These are phyloP conservation scores for Russula emetica DNA, from an alignment of 768 basidiomycete species.

Conservation along the genomic window DNA sequence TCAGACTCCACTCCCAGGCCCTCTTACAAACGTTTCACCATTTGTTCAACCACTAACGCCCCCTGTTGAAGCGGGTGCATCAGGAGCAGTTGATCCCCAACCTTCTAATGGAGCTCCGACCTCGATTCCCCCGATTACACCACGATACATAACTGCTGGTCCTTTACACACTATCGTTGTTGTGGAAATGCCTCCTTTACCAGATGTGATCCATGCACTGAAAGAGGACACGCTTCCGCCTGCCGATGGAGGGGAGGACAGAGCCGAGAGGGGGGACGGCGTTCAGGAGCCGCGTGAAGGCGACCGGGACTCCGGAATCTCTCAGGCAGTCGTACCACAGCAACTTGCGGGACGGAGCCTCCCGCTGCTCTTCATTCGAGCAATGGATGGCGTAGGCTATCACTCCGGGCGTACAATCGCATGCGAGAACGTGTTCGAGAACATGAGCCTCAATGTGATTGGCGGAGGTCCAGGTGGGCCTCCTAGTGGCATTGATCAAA, in stretches of 20 bases:
- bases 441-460: conserved; percentile 57
- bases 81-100: conserved; percentile 19
- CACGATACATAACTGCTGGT: conserved; percentile 50
- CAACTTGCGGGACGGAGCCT: conserved; percentile 66
- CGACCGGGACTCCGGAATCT: conserved; percentile 22
- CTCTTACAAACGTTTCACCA: conserved; percentile 57
- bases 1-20: conserved; percentile 65
- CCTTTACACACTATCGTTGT: conserved; percentile 76
- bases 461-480: conserved; percentile 41
- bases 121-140: conserved; percentile 31
- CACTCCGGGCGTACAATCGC: conserved; percentile 82
- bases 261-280: conserved; percentile 30
- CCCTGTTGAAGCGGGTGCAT: conserved; percentile 31
- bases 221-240: conserved; percentile 62
- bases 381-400: conserved; percentile 82
- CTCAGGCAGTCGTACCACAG: conserved; percentile 34
- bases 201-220: conserved; percentile 72
- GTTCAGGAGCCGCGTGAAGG: conserved; percentile 15
- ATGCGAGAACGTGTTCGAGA: conserved; percentile 75
- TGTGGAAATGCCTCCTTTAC: conserved; percentile 77
- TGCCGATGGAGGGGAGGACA: conserved; percentile 36
- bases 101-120: conserved; percentile 17
- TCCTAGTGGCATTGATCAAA: conserved; percentile 49
- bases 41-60: conserved; percentile 48
- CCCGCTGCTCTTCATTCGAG: conserved; percentile 76